These are phyloP conservation scores for Exophiala lecanii-corni DNA, from an alignment of 2,329 filamentous ascomycete genomes.

Conservation along the genomic window DNA sequence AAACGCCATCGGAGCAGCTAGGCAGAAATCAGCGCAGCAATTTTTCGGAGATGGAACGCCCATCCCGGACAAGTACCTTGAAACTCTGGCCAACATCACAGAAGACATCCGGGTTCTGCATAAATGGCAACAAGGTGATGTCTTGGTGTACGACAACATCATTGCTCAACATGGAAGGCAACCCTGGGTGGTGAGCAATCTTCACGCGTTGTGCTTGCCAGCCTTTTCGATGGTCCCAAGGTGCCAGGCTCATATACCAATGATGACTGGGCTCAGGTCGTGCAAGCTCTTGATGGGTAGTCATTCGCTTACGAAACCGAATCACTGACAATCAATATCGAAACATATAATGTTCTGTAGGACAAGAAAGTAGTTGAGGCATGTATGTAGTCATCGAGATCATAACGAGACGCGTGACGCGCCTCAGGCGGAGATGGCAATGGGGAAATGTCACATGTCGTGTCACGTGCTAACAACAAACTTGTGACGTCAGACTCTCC, in stretches of 20 bases:
- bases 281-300: conserved; percentile 38
- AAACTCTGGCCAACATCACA: conserved; percentile 40
- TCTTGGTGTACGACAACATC: conserved; percentile 47
- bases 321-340: too few relatives aligned
- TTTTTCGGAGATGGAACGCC: conserved; percentile 44
- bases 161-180: conserved; percentile 48
- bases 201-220: conserved; percentile 45
- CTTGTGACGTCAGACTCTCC: too few relatives aligned
- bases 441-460: too few relatives aligned
- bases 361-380: too few relatives aligned
- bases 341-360: too few relatives aligned
- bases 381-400: too few relatives aligned
- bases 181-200: conserved; percentile 46
- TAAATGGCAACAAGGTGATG: conserved; percentile 45
- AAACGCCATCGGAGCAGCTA: conserved; percentile 16
- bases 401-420: too few relatives aligned
- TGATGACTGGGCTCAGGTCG: conserved; percentile 45
- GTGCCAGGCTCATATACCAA: conserved; percentile 43
- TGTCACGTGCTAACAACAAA: too few relatives aligned
- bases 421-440: too few relatives aligned
- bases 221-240: conserved; percentile 43
- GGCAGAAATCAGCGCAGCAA: conserved; percentile 37
- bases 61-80: conserved; percentile 45
- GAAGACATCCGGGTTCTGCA: conserved; percentile 49
- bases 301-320: too few relatives aligned